Evolutionary conservation across 2,329 filamentous ascomycete species (phyloP).

Genomic region (Hypoxylon sp.): DNA sequence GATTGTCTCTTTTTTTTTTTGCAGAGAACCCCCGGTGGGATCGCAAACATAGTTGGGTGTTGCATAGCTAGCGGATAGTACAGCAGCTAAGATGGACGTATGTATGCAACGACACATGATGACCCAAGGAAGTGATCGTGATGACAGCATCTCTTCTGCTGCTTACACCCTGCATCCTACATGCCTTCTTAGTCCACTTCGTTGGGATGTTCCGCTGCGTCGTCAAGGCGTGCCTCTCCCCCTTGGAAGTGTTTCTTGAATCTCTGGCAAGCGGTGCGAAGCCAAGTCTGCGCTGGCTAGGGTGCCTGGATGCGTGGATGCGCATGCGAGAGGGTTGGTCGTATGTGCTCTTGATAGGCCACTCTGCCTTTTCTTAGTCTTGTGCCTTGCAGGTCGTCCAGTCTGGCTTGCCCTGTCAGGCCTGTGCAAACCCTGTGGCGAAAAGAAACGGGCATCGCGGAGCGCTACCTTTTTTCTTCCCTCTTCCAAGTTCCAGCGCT

Average conservation of each 20-base stretch:
- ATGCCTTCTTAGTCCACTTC: too few species aligned
- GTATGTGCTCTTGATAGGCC: slow-evolving; percentile 20
- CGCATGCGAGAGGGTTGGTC: background rate
- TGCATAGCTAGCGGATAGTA: too few species aligned
- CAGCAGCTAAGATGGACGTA: background rate
- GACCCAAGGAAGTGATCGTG: slow-evolving; percentile 8
- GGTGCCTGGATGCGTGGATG: slow-evolving; percentile 23
- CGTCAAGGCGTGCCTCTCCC: background rate
- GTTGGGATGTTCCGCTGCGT: background rate
- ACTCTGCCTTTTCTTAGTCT: slow-evolving; percentile 16
- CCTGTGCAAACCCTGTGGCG: slow-evolving; percentile 17
- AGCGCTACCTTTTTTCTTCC: too few species aligned
- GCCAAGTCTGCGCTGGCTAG: slow-evolving; percentile 26
- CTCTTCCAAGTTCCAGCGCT: background rate
- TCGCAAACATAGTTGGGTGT: too few species aligned
- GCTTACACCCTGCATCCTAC: background rate
- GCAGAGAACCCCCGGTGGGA: background rate
- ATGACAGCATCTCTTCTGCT: background rate
- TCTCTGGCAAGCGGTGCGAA: background rate
- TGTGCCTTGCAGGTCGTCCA: slow-evolving; percentile 32
- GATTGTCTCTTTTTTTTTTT: background rate
- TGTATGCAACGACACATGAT: too few species aligned
- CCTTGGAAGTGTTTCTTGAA: background rate
- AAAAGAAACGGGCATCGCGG: slow-evolving; percentile 14
- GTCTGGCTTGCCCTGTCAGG: too few species aligned